These are phyloP conservation scores for Xylaria telfairii DNA, from an alignment of 495 filamentous ascomycete species.

Conservation along the genomic window DNA sequence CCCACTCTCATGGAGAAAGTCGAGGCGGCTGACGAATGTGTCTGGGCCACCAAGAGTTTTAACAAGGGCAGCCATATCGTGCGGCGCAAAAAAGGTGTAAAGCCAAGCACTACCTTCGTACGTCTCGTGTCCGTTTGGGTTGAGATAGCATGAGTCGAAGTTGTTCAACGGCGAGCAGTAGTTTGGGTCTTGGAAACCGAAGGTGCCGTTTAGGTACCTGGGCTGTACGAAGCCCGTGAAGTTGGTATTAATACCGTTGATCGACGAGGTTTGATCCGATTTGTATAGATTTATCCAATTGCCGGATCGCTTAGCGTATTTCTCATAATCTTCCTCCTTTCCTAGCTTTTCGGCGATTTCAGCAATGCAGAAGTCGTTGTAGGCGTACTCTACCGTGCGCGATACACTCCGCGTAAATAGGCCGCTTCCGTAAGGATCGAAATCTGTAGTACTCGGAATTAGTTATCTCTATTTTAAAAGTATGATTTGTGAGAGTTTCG, in stretches of 20 bases:
- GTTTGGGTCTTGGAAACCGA: conserved; percentile 66
- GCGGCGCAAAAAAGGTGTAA: conserved; percentile 69
- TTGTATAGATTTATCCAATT: conserved; percentile 73
- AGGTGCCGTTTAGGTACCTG: conserved; percentile 63
- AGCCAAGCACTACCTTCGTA: conserved; percentile 72
- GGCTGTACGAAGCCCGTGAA: conserved; percentile 73
- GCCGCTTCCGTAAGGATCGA: conserved; percentile 65
- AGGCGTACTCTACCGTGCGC: conserved; percentile 73
- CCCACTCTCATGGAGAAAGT: conserved; percentile 64
- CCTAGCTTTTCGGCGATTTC: conserved; percentile 63
- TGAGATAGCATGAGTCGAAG: conserved; percentile 65
- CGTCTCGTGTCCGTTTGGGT: conserved; percentile 63
- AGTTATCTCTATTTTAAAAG: too few relatives aligned
- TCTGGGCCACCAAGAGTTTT: conserved; percentile 62
- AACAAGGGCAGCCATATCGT: conserved; percentile 67
- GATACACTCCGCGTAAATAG: conserved; percentile 69
- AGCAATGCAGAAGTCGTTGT: conserved; percentile 74
- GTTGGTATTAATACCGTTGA: conserved; percentile 61
- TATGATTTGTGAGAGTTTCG: too few relatives aligned
- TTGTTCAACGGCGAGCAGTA: conserved; percentile 51
- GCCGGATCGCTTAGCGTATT: conserved; percentile 59
- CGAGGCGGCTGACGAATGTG: conserved; percentile 61
- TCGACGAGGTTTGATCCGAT: conserved; percentile 58
- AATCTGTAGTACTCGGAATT: too few relatives aligned
- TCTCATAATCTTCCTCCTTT: conserved; percentile 59